Evolutionary conservation across 768 basidiomycete genomes (phyloP).

Genomic region (Suillus brevipes): DNA sequence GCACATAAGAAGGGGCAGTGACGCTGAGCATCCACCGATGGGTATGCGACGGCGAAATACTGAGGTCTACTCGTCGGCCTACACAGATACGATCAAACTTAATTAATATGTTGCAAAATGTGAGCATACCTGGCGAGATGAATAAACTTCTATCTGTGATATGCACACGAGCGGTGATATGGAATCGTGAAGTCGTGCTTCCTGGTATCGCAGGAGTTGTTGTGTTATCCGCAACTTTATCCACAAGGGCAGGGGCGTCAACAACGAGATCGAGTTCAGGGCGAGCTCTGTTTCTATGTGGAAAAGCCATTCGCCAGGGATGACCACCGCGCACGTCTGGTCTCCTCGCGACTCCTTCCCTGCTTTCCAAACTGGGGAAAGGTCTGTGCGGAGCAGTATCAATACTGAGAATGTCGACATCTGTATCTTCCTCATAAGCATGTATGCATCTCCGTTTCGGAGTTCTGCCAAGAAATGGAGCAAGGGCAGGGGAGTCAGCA

Average conservation of each 20-base stretch:
- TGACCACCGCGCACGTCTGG: neutral
- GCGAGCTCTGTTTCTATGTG: constrained; percentile 44
- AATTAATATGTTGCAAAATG: neutral
- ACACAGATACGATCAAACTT: neutral
- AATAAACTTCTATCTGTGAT: constrained; percentile 47
- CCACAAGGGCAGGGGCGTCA: constrained; percentile 18
- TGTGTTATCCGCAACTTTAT: constrained; percentile 11
- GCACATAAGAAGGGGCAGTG: constrained; percentile 48
- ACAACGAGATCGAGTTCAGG: constrained; percentile 33
- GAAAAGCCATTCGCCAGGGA: constrained; percentile 40
- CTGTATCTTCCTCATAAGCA: constrained; percentile 33
- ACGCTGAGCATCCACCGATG: constrained; percentile 50
- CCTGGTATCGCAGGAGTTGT: constrained; percentile 13
- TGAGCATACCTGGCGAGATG: constrained; percentile 38
- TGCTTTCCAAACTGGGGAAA: neutral
- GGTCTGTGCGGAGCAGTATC: constrained; percentile 6
- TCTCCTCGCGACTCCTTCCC: neutral
- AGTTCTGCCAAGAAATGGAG: constrained; percentile 48
- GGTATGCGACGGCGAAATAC: constrained; percentile 29
- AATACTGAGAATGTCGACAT: constrained; percentile 34
- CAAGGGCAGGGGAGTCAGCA: constrained; percentile 50
- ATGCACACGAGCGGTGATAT: constrained; percentile 43
- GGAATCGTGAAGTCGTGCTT: constrained; percentile 41
- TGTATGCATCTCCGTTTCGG: constrained; percentile 44
- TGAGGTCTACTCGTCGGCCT: constrained; percentile 35